Conservation (phyloP, 78 protist species). For the Corallochytrium limacisporum region DNA sequence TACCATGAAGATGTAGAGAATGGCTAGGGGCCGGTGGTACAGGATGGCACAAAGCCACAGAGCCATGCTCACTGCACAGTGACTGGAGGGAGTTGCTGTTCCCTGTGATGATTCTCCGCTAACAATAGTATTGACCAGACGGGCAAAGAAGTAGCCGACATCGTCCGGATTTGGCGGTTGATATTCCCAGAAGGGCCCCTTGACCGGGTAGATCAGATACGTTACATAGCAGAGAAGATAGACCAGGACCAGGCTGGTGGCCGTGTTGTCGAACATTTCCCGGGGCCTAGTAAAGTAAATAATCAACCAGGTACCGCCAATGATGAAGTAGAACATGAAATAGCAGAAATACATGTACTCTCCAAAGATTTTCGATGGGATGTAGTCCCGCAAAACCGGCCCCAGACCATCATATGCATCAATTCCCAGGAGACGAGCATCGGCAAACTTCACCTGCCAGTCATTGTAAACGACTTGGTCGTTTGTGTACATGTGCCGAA, state of each 20-base stretch:
- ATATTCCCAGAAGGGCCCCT: conserved; percentile 16
- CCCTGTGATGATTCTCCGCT: conserved; percentile 6
- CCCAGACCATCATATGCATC: conserved; percentile 4
- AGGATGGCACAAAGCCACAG: not conserved
- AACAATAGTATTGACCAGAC: not conserved
- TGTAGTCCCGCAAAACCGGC: not conserved
- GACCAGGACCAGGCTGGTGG: not conserved
- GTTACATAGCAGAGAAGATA: not conserved
- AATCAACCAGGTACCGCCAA: conserved; percentile 3
- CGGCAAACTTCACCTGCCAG: not conserved
- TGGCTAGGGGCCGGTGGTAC: not conserved
- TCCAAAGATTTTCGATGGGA: not conserved
- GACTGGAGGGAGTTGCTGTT: conserved; percentile 17
- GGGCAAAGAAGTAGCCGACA: conserved; percentile 13
- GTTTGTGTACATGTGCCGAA: not conserved
- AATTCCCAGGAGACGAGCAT: conserved; percentile 5
- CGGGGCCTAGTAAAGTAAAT: not conserved
- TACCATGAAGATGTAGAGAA: not conserved
- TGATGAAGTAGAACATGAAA: conserved; percentile 14
- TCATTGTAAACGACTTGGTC: not conserved
- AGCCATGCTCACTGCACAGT: conserved; percentile 7
- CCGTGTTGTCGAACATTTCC: conserved; percentile 7
- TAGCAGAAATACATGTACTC: conserved; percentile 14
- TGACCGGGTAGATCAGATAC: not conserved
- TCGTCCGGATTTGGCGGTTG: conserved; percentile 3